phyloP scores from a whole-genome alignment of 139 green algal species.

The Bryopsis sp. region DNA sequence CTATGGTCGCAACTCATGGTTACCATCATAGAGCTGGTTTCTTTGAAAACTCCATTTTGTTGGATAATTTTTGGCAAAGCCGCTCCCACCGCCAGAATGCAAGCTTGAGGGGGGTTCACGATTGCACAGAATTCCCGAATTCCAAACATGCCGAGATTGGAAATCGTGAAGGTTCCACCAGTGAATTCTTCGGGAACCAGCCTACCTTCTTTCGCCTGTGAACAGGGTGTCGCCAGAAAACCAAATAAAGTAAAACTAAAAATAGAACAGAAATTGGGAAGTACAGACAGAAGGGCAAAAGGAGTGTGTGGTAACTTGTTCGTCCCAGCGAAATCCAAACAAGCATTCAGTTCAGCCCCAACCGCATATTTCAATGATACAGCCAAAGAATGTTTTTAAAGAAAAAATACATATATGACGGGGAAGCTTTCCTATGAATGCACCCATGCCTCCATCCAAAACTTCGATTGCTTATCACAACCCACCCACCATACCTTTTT shows the following conservation, averaged over 20 bases:
- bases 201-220: slow-evolving; percentile 75
- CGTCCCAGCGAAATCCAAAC: too few species aligned
- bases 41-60: not conserved
- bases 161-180: slow-evolving; percentile 86
- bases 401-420: too few species aligned
- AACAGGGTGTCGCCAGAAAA: too few species aligned
- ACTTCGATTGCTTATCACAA: too few species aligned
- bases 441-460: too few species aligned
- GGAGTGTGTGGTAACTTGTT: too few species aligned
- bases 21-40: slow-evolving; percentile 34
- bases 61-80: slow-evolving; percentile 48
- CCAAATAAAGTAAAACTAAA: too few species aligned
- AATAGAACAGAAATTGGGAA: not conserved
- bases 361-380: too few species aligned
- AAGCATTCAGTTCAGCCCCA: too few species aligned
- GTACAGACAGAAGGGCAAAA: not conserved
- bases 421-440: too few species aligned
- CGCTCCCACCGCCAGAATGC: slow-evolving; percentile 67
- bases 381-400: too few species aligned
- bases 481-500: slow-evolving; percentile 54
- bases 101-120: slow-evolving; percentile 87
- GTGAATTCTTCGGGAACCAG: slow-evolving; percentile 78
- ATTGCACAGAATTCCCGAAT: slow-evolving; percentile 90
- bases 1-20: slow-evolving; percentile 95
- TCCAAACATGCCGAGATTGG: slow-evolving; percentile 92